Conservation (phyloP, 2,329 filamentous ascomycete genomes). For the Colletotrichum sp. region DNA sequence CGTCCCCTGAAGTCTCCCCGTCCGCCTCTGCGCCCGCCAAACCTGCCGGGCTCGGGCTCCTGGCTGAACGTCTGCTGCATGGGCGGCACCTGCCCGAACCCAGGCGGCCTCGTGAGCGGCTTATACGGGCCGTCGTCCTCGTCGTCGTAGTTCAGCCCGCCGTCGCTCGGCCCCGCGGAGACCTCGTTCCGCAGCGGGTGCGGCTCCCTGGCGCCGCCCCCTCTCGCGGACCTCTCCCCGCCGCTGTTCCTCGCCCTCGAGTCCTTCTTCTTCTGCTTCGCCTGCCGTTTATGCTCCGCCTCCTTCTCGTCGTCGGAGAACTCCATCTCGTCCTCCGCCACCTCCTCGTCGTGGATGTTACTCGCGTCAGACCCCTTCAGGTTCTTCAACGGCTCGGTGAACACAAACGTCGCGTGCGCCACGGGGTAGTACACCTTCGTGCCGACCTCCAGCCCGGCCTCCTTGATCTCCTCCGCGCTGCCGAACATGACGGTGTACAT, state of each 20-base stretch:
- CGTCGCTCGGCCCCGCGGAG: slow-evolving; percentile 34
- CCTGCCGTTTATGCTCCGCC: slow-evolving; percentile 74
- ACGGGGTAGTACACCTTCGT: slow-evolving; percentile 80
- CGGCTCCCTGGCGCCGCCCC: slow-evolving; percentile 35
- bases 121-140: slow-evolving; percentile 73
- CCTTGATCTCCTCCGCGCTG: slow-evolving; percentile 68
- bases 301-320: slow-evolving; percentile 98
- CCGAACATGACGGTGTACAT: slow-evolving; percentile 83
- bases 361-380: slow-evolving; percentile 92
- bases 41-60: slow-evolving; percentile 35
- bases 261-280: slow-evolving; percentile 70
- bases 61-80: slow-evolving; percentile 50
- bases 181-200: slow-evolving; percentile 45
- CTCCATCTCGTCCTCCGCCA: slow-evolving; percentile 83
- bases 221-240: slow-evolving; percentile 30
- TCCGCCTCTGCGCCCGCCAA: slow-evolving; percentile 39
- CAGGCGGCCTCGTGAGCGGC: slow-evolving; percentile 70
- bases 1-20: slow-evolving; percentile 46
- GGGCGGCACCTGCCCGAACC: slow-evolving; percentile 57
- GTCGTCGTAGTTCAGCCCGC: slow-evolving; percentile 70
- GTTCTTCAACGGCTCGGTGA: slow-evolving; percentile 79
- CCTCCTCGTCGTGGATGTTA: slow-evolving; percentile 93
- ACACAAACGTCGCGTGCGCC: slow-evolving; percentile 80
- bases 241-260: slow-evolving; percentile 41
- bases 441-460: slow-evolving; percentile 70